phyloP scores from a whole-genome alignment of 495 filamentous ascomycete species.

The Aspergillus affinis region DNA sequence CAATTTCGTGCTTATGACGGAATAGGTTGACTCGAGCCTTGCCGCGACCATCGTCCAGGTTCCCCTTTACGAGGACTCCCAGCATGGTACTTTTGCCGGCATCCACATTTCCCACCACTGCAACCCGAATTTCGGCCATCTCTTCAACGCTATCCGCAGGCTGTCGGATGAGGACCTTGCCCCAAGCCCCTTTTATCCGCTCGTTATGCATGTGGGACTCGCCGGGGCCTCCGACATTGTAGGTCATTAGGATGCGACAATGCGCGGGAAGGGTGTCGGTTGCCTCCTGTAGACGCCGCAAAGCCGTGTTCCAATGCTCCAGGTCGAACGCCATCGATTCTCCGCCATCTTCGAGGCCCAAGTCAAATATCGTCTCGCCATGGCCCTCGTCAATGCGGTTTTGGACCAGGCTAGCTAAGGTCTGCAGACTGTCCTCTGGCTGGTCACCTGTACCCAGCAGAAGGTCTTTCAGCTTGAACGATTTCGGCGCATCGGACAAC shows the following conservation, averaged over 20 bases:
- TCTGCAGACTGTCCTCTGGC: conserved; percentile 57
- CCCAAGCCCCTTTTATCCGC: conserved; percentile 69
- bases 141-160: conserved; percentile 73
- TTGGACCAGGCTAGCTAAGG: conserved; percentile 61
- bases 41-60: conserved; percentile 91
- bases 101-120: conserved; percentile 96
- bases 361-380: conserved; percentile 87
- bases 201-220: conserved; percentile 61
- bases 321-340: conserved; percentile 83
- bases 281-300: conserved; percentile 64
- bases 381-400: conserved; percentile 78
- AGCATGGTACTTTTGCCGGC: conserved; percentile 97
- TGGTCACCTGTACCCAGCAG: conserved; percentile 64
- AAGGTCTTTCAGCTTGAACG: conserved; percentile 70
- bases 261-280: conserved; percentile 68
- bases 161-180: conserved; percentile 81
- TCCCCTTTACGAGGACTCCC: conserved; percentile 92
- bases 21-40: conserved; percentile 96
- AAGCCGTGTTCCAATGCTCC: conserved; percentile 75
- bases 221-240: conserved; percentile 79
- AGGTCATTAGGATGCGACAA: conserved; percentile 77
- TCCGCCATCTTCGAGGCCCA: conserved; percentile 89
- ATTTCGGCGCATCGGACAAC: conserved; percentile 72
- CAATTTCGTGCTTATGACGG: conserved; percentile 95
- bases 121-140: conserved; percentile 93